Base-by-base conservation (phyloP, 805 yeast genomes). In the Candida vartiovaarae region DNA sequence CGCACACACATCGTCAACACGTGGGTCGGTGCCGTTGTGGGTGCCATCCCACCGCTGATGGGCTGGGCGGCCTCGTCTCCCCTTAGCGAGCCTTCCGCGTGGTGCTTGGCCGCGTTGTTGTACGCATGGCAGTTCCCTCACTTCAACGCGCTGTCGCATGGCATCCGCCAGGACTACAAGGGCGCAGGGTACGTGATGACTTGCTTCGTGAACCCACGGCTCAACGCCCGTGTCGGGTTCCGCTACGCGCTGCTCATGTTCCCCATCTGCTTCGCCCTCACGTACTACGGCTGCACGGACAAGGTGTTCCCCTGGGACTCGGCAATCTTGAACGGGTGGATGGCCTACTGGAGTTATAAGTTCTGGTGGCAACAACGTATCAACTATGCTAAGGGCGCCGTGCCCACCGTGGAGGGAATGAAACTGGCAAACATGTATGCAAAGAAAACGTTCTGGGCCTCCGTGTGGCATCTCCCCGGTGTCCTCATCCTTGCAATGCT, bases 61-160 rank as follows among this genome's bases (percentile, higher is more conserved):
- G 99, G 99, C 3, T 93, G 99, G 99, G 96, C 96, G 2, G 88
- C 91, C 0, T 84, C 96, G 9, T 78, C 87, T 4, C 76, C 89
- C 1, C 65, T 90, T 32, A 52, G 74, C 3, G 86, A 88, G 50
- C 96, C 98, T 0, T 97, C 93, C 6, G 95, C 95, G 4, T 91
- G 98, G 98, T 80, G 90, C 58, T 68, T 93, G 25, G 97, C 97
- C 1, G 87, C 84, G 0, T 66, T 93, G 41, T 67, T 93, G 34
- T 93, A 85, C 59, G 96, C 97, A 6, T 93, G 99, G 99, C 99
- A 93, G 64, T 93, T 93, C 63, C 99, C 99, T 3, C 99, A 93
- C 62, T 93, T 93, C 70, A 93, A 91, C 66, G 78, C 97, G 0
- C 74, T 93, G 39, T 82, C 95, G 41, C 96, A 90, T 64, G 83